A percentile compares a stretch with the other conserved stretches of the same genome.
Conservation (phyloP, 169 alveolate species). For the Amoebophrya sp. region DNA sequence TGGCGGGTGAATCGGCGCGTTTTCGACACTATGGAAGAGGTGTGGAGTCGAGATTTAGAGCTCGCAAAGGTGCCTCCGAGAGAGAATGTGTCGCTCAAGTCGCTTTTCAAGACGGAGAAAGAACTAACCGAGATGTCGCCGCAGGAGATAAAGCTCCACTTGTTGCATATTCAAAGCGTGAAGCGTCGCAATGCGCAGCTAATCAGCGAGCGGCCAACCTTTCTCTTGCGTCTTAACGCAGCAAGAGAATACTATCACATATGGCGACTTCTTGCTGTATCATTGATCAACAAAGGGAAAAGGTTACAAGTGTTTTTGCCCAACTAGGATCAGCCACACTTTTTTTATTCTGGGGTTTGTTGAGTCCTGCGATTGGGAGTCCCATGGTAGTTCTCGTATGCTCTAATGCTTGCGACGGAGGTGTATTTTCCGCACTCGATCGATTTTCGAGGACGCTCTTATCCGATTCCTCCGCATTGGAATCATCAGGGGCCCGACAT, state of each 20-base stretch:
- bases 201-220: conserved; percentile 51
- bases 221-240: conserved; percentile 42
- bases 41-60: conserved; percentile 40
- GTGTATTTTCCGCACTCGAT: conserved; percentile 89
- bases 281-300: too few relatives aligned
- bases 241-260: conserved; percentile 75
- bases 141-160: not conserved
- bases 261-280: too few relatives aligned
- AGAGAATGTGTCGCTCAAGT: conserved; percentile 25
- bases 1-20: conserved; percentile 38
- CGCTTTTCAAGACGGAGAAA: conserved; percentile 37
- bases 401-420: conserved; percentile 59
- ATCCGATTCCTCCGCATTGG: conserved; percentile 92
- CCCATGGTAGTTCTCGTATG: too few relatives aligned
- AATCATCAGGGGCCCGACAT: conserved; percentile 91
- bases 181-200: conserved; percentile 40
- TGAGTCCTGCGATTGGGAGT: too few relatives aligned
- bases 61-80: conserved; percentile 50
- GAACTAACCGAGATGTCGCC: conserved; percentile 35
- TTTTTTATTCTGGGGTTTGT: too few relatives aligned
- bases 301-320: too few relatives aligned
- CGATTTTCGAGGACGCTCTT: conserved; percentile 92
- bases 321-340: too few relatives aligned
- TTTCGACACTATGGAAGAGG: conserved; percentile 43
- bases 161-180: conserved; percentile 19